Conservation (phyloP, 768 basidiomycete genomes). For the Xanthoconium purpureum region DNA sequence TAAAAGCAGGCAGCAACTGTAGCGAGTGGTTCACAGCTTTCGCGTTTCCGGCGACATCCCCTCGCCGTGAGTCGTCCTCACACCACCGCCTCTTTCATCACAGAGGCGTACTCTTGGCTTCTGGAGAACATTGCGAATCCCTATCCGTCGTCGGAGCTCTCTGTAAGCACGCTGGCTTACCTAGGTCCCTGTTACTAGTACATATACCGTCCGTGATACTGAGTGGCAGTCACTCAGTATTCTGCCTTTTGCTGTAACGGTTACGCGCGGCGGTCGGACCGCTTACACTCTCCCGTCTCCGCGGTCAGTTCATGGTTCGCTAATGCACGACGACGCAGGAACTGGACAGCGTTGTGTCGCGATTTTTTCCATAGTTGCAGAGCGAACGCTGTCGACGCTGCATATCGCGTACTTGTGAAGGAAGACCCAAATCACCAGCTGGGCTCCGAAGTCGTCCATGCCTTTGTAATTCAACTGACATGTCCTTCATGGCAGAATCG, state of each 20-base stretch:
- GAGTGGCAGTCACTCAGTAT: too few species aligned
- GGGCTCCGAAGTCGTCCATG: background rate
- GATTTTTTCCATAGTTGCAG: slow-evolving; percentile 20
- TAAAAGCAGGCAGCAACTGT: too few species aligned
- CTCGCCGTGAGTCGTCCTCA: too few species aligned
- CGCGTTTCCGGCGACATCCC: too few species aligned
- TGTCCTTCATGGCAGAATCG: too few species aligned
- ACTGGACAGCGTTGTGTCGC: slow-evolving; percentile 44
- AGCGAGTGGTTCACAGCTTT: too few species aligned
- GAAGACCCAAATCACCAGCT: slow-evolving; percentile 11
- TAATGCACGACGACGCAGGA: slow-evolving; percentile 44
- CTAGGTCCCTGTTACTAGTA: too few species aligned
- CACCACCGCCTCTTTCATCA: background rate
- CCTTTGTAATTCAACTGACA: slow-evolving; percentile 24
- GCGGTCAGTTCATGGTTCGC: slow-evolving; percentile 46
- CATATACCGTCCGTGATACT: too few species aligned
- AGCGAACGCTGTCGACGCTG: slow-evolving; percentile 24
- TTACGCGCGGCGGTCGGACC: too few species aligned
- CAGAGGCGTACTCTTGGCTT: slow-evolving; percentile 40
- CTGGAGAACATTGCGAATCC: slow-evolving; percentile 46
- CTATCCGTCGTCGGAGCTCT: slow-evolving; percentile 38
- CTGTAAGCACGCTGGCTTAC: too few species aligned
- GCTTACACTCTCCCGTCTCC: slow-evolving; percentile 23
- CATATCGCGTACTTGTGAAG: slow-evolving; percentile 20
- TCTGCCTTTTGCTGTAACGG: too few species aligned